Evolutionary conservation across 163 green algal species (phyloP).

Genomic region (Prototheca stagnorum): DNA sequence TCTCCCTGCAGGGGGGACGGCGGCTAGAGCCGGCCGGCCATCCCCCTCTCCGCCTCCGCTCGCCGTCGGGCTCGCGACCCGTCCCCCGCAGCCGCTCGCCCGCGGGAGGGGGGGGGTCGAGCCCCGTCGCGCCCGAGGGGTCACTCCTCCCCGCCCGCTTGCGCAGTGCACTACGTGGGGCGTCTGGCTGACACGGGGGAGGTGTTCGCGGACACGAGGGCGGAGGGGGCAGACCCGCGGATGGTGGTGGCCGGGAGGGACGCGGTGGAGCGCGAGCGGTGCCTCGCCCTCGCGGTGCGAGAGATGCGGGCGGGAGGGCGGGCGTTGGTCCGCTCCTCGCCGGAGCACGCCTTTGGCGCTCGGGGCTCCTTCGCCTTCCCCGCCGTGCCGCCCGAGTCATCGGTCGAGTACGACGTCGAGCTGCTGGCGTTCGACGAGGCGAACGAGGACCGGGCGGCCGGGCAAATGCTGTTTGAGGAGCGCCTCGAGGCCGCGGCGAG

Average conservation of each 20-base stretch:
- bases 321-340: slow-evolving; percentile 25
- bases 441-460: slow-evolving; percentile 23
- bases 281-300: slow-evolving; percentile 59
- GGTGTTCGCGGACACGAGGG: slow-evolving; percentile 48
- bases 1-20: too few species aligned
- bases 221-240: slow-evolving; percentile 29
- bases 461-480: slow-evolving; percentile 57
- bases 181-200: slow-evolving; percentile 21
- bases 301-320: slow-evolving; percentile 47
- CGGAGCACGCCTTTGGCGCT: slow-evolving; percentile 51
- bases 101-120: not conserved
- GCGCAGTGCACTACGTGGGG: slow-evolving; percentile 54
- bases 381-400: slow-evolving; percentile 39
- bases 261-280: slow-evolving; percentile 31
- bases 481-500: slow-evolving; percentile 57
- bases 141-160: not conserved
- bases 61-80: too few species aligned
- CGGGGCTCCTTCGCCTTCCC: slow-evolving; percentile 69
- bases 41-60: too few species aligned
- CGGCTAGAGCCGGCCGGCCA: too few species aligned
- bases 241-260: slow-evolving; percentile 49
- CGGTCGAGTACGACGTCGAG: slow-evolving; percentile 56
- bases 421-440: slow-evolving; percentile 48
- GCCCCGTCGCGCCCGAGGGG: not conserved
- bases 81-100: not conserved